These are phyloP conservation scores for Mediolabrus comicus DNA, from an alignment of 108 stramenopile genomes.

Conservation along the genomic window DNA sequence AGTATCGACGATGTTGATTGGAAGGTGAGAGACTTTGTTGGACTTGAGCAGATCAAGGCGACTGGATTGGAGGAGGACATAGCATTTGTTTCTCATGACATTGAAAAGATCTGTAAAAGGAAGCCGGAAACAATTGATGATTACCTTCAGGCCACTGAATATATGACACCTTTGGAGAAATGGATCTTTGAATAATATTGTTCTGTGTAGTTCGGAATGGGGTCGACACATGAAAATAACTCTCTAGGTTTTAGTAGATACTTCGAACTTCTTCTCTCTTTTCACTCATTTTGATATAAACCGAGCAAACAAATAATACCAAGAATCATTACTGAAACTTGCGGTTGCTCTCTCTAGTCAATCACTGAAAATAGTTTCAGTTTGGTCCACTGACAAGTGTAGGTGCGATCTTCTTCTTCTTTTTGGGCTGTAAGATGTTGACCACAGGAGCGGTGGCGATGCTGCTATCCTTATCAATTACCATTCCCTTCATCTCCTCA, in stretches of 20 bases:
- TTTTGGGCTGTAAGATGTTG: conserved; percentile 15
- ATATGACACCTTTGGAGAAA: background rate
- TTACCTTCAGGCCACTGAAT: conserved; percentile 21
- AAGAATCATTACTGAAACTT: background rate
- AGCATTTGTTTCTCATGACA: conserved; percentile 21
- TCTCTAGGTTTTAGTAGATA: background rate
- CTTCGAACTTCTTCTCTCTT: background rate
- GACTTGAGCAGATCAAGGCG: conserved; percentile 54
- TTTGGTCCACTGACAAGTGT: conserved; percentile 1
- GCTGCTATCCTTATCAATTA: background rate
- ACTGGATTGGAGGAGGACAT: conserved; percentile 35
- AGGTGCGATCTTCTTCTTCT: conserved; percentile 35
- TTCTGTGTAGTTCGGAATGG: background rate
- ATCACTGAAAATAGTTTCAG: background rate
- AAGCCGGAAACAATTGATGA: conserved; percentile 47
- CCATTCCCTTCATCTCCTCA: conserved; percentile 22
- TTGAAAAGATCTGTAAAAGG: conserved; percentile 42
- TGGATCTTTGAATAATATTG: background rate
- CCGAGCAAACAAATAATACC: background rate
- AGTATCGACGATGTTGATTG: conserved; percentile 38
- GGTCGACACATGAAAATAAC: background rate
- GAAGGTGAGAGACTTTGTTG: conserved; percentile 42
- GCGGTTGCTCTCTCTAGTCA: background rate
- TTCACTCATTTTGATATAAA: background rate
- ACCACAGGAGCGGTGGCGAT: background rate